Evolutionary conservation across 2,329 filamentous ascomycete genomes (phyloP), one percentile per base, ranked within the genome.

Genomic region (Fusarium dimerum): DNA sequence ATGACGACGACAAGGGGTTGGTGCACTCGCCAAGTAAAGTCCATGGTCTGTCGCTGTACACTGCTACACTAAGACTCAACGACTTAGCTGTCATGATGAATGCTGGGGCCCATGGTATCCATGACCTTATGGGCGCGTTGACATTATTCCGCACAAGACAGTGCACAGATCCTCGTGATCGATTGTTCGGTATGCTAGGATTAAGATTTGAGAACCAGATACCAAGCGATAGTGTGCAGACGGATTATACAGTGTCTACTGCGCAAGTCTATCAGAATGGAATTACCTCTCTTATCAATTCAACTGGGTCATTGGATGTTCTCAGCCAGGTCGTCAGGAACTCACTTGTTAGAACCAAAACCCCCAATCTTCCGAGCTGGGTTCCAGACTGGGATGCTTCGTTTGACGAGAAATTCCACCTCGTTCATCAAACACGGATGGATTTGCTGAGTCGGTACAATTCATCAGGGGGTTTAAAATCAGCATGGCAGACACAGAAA

Each of bases 381-480:
- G 47, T 48, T 36, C 50, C 50, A 9, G 53, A 53, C 20, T 50
- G 48, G 50, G 46, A 48, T 15, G 50, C 50, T n/a, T 36, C 36
- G 8, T 44, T 55, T 34, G 34, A 55, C 8, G 53, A 47, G 3
- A 16, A 36, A 10, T 44, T 49, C 43, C 50, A 55, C 18, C 36
- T 53, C 3, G 38, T 53, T 8, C 48, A 52, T 6, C 38, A 34
- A 17, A 42, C 40, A 16, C 45, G 45, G 5, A 47, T 43, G 12
- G 43, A 38, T 20, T 11, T 43, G 5, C n/a, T 55, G 32, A 39
- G 43, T 5, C 45, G 48, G 4, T 48, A 34, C 41, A 32, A 26
- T 9, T 42, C 49, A 18, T 47, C 49, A 4, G 34, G 12, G 7
- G 45, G 40, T 7, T 38, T 15, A 2, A 39, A 34, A 20, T 40